phyloP scores from a whole-genome alignment of 306 rosid genomes.

The Lathyrus aphaca region DNA sequence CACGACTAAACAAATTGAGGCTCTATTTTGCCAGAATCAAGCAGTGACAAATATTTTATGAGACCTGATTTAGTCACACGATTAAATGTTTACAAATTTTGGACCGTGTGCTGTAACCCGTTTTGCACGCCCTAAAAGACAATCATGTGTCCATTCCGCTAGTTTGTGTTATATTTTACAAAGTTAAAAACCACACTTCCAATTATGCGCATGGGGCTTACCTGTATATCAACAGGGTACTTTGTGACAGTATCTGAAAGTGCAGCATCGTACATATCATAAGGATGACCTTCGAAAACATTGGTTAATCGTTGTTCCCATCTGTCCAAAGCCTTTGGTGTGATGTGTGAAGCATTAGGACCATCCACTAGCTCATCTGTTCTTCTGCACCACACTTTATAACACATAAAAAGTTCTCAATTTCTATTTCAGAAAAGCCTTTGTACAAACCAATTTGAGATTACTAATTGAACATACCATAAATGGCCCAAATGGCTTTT shows the following conservation, averaged over 20 bases:
- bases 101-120: too few relatives aligned
- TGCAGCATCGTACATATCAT: constrained; percentile 97
- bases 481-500: constrained; percentile 93
- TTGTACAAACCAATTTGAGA: background rate
- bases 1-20: too few relatives aligned
- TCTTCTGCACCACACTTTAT: constrained; percentile 94
- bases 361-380: constrained; percentile 97
- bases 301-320: constrained; percentile 78
- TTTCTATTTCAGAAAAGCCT: background rate
- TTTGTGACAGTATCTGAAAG: constrained; percentile 76
- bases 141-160: background rate
- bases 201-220: constrained; percentile 29
- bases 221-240: constrained; percentile 93
- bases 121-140: too few relatives aligned
- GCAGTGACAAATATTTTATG: too few relatives aligned
- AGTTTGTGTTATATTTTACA: background rate
- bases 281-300: constrained; percentile 81
- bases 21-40: too few relatives aligned
- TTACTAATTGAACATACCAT: constrained; percentile 55
- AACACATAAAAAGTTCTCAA: constrained; percentile 31
- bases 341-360: constrained; percentile 92
- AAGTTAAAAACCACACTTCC: background rate
- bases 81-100: too few relatives aligned
- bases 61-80: too few relatives aligned
- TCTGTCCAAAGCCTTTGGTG: constrained; percentile 90